Evolutionary conservation across 495 filamentous ascomycete species (phyloP), one percentile per base, ranked within the genome.

Genomic region (Echria macrotheca): DNA sequence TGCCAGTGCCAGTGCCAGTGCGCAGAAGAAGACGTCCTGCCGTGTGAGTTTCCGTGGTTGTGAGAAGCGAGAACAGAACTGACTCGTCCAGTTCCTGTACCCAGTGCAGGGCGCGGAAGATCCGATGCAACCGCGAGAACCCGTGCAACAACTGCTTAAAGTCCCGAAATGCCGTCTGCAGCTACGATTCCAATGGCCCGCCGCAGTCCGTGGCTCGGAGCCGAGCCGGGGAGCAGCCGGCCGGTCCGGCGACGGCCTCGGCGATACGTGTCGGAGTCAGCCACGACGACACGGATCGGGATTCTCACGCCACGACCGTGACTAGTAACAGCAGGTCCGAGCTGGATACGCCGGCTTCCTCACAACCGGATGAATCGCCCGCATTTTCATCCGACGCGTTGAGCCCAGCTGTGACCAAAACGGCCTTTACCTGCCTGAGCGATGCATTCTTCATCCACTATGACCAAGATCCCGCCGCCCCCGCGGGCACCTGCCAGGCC

Each of bases 141-240:
- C 69, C 69, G 6, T 71, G 68, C 38, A 73, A 64, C 50, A 76
- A 78, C 49, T 80, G 78, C 43, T 1, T 69, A 1, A 67, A 67
- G 8, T 72, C 74, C 1, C 71, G 63, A 44, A 73, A 59, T 35
- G 59, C 44, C 44, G 52, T 62, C 2, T 80, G 76, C 53, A 63
- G 65, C 18, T 61, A 44, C 14, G 37, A n/a, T 26, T 2, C 2
- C 7, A 28, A 35, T 8, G 6, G 8, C 5, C 21, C 4, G 0
- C 26, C 14, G 5, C 8, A 7, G n/a, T 2, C 14, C 10, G 35
- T 17, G 35, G 2, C 35, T 6, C 35, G 10, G 5, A 5, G 35
- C 35, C 15, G 4, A 17, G 1, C 3, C 14, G 35, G n/a, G n/a
- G n/a, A n/a, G n/a, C n/a, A n/a, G n/a, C n/a, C n/a, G n/a, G n/a